A percentile compares a stretch with the other conserved stretches of the same genome.
These are phyloP conservation scores for Corniculantispora saksenae DNA, from an alignment of 2,329 filamentous ascomycete genomes.

Conservation along the genomic window DNA sequence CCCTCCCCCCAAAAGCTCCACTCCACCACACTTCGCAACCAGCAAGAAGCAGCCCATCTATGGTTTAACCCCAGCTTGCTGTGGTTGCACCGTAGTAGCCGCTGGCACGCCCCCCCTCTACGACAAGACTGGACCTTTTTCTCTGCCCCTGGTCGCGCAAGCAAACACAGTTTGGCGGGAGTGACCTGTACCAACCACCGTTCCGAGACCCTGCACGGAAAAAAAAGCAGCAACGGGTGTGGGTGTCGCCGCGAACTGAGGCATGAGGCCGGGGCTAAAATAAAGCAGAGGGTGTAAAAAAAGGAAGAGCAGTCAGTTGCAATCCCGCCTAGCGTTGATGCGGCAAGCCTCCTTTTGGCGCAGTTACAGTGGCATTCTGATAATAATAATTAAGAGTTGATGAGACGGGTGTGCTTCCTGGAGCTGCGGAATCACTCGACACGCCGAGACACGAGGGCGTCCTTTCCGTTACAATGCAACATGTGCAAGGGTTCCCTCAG, in stretches of 20 bases:
- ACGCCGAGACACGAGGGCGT: too few species aligned
- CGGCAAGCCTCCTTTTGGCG: too few species aligned
- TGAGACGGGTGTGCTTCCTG: too few species aligned
- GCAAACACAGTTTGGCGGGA: background rate
- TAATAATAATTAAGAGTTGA: too few species aligned
- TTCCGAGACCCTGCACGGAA: background rate
- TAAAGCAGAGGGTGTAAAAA: too few species aligned
- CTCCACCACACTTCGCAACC: constrained; percentile 1
- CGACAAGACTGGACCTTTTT: background rate
- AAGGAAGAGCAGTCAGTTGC: too few species aligned
- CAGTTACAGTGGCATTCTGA: too few species aligned
- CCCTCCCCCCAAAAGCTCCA: background rate
- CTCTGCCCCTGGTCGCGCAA: background rate
- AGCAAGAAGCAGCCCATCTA: background rate
- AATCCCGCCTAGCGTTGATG: too few species aligned
- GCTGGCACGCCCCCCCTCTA: constrained; percentile 10
- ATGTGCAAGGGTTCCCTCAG: too few species aligned
- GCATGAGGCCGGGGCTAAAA: background rate
- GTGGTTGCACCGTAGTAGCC: background rate
- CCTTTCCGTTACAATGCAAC: too few species aligned
- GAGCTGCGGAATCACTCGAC: background rate
- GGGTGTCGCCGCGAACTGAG: background rate
- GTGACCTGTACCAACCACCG: constrained; percentile 9
- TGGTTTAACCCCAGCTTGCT: background rate
- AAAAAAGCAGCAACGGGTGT: background rate